A percentile compares a stretch with the other conserved stretches of the same genome.
These are phyloP conservation scores for Mycena rosella DNA, from an alignment of 768 basidiomycete genomes.

Conservation along the genomic window DNA sequence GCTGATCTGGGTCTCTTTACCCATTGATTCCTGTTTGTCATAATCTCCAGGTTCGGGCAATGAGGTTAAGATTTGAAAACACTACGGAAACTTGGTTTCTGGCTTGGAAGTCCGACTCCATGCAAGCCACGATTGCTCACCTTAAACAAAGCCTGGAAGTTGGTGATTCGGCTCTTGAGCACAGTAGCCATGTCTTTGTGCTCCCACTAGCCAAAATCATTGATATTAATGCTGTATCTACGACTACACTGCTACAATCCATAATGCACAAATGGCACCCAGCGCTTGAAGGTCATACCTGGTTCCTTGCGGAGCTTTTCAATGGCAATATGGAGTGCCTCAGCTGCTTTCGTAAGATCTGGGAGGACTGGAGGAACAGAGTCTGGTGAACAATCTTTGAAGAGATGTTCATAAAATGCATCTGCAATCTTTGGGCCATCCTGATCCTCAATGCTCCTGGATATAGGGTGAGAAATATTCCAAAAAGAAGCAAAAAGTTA, in stretches of 20 bases:
- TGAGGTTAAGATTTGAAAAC: not conserved
- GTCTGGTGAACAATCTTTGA: no score
- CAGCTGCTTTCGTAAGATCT: no score
- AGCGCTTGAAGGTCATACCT: not conserved
- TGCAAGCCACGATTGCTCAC: constrained; percentile 6
- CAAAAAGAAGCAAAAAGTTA: no score
- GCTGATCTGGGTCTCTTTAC: not conserved
- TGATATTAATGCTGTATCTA: constrained; percentile 8
- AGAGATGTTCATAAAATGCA: no score
- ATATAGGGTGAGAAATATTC: no score
- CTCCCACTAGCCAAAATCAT: not conserved
- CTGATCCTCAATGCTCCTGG: no score
- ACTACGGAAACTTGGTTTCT: not conserved
- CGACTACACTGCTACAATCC: no score
- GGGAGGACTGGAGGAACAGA: no score
- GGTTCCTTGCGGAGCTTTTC: no score
- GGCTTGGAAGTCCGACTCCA: not conserved
- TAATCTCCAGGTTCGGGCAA: not conserved
- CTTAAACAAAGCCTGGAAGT: constrained; percentile 8
- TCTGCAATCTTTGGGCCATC: no score
- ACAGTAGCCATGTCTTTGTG: constrained; percentile 4
- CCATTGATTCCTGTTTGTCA: not conserved
- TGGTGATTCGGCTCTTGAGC: constrained; percentile 2
- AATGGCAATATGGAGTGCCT: no score
- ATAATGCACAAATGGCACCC: not conserved